Base-by-base conservation (phyloP, 345 rosid species). In the Toxicodendron radicans region DNA sequence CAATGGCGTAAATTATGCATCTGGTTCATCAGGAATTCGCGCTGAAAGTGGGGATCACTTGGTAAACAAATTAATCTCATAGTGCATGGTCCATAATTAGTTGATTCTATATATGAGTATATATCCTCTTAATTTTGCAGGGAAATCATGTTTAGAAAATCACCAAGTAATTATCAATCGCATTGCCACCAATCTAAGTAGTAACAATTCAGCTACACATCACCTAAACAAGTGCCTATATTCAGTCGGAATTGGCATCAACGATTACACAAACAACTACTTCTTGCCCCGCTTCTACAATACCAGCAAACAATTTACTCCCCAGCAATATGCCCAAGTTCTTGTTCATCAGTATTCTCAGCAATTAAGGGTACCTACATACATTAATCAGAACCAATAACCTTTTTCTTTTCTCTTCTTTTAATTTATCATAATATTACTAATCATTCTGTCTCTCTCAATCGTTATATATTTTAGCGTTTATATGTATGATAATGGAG, bases 1-100 rank as follows among this genome's bases (percentile, higher is more conserved):
- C 14, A 60, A 63, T 66, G 98, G 97, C 66, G 91, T 91, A 14
- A 93, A 93, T 75, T 91, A 75, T 17, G 98, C 98, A 51, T n/a
- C n/a, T 93, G 35, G 2, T 32, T 32, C 35, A 32, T 32, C 35
- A 32, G 35, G 35, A 32, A 32, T 32, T 32, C 35, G 35, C 35
- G 35, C 1, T 32, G 35, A 32, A 32, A 32, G 2, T 4, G 35
- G 35, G 35, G 35, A 32, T 32, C 35, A 32, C 35, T 32, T 32
- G 35, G 35, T 32, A 32, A 32, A 32, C 35, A 32, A 32, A 32
- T 32, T 32, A 32, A 32, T 32, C n/a, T n/a, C n/a, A n/a, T n/a
- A n/a, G n/a, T n/a, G n/a, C n/a, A n/a, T n/a, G n/a, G n/a, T n/a
- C n/a, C n/a, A n/a, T n/a, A n/a, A n/a, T n/a, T n/a, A n/a, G n/a